phyloP scores from a whole-genome alignment of 192 early-diverging fungal genomes.

The Mortierella claussenii region DNA sequence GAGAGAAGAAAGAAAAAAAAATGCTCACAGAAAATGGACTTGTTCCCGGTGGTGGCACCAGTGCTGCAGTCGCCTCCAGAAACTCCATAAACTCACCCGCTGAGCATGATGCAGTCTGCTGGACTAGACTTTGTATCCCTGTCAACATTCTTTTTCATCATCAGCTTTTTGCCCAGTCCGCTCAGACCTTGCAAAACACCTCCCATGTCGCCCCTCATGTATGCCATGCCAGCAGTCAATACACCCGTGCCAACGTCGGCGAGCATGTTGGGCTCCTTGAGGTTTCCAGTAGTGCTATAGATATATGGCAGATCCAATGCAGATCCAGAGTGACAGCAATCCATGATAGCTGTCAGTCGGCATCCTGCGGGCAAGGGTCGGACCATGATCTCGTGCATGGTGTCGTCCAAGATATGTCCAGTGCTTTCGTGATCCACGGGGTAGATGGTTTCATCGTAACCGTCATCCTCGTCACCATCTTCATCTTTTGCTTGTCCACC shows the following conservation, averaged over 20 bases:
- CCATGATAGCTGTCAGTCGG: slow-evolving; percentile 84
- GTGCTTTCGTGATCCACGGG: slow-evolving; percentile 64
- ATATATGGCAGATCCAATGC: slow-evolving; percentile 84
- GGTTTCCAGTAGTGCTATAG: slow-evolving; percentile 73
- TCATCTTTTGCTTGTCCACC: slow-evolving; percentile 67
- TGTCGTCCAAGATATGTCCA: slow-evolving; percentile 80
- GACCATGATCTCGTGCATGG: slow-evolving; percentile 81
- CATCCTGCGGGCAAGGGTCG: slow-evolving; percentile 69
- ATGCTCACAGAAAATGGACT: neutral
- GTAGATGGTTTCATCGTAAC: slow-evolving; percentile 83
- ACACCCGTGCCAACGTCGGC: slow-evolving; percentile 60
- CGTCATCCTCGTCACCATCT: slow-evolving; percentile 83
- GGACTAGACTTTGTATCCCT: slow-evolving; percentile 54
- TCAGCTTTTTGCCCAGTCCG: slow-evolving; percentile 57
- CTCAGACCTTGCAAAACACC: slow-evolving; percentile 53
- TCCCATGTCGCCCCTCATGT: slow-evolving; percentile 55
- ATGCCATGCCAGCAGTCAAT: slow-evolving; percentile 58
- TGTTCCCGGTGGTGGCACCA: no score
- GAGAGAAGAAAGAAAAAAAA: neutral
- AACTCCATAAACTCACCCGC: slow-evolving; percentile 59
- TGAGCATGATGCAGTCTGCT: slow-evolving; percentile 85
- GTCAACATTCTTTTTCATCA: slow-evolving; percentile 10
- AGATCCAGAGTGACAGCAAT: slow-evolving; percentile 89
- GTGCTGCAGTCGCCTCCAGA: no score
- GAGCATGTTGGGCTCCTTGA: slow-evolving; percentile 62